These are phyloP conservation scores for Pleomassaria siparia DNA, from an alignment of 2,329 filamentous ascomycete genomes.

Conservation along the genomic window DNA sequence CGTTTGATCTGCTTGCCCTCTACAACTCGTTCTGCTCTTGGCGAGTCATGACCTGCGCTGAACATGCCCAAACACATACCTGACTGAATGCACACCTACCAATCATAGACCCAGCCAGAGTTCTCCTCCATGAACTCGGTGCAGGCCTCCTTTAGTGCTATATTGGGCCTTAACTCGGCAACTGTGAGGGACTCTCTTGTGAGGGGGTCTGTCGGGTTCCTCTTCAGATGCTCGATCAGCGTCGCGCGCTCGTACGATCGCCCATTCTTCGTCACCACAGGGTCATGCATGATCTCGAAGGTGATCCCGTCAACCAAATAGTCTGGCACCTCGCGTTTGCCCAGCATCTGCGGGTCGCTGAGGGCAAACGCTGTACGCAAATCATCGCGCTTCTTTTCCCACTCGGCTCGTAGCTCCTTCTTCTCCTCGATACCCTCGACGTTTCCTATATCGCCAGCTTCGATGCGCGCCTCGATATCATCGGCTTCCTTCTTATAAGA, in stretches of 20 bases:
- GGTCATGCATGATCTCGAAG: conserved; percentile 74
- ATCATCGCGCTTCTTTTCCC: conserved; percentile 47
- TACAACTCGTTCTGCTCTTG: too few relatives aligned
- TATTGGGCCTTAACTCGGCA: conserved; percentile 76
- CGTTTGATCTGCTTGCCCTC: too few relatives aligned
- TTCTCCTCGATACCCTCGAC: conserved; percentile 52
- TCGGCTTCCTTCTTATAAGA: conserved; percentile 37
- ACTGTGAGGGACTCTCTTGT: conserved; percentile 73
- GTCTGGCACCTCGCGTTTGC: conserved; percentile 64
- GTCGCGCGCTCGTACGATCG: conserved; percentile 87
- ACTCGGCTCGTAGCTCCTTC: conserved; percentile 46
- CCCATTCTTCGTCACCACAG: conserved; percentile 73
- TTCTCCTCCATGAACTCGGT: conserved; percentile 83
- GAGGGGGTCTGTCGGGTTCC: conserved; percentile 75
- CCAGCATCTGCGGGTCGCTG: conserved; percentile 48
- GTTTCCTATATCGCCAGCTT: conserved; percentile 41
- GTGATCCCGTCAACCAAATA: conserved; percentile 77
- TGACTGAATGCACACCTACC: conserved; percentile 53
- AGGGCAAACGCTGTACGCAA: conserved; percentile 51
- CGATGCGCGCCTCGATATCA: conserved; percentile 42
- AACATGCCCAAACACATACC: not conserved
- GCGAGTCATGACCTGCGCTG: not conserved
- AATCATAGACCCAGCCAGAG: conserved; percentile 84
- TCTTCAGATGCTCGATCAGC: conserved; percentile 81
- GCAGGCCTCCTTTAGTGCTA: conserved; percentile 78